Evolutionary conservation across 2,329 filamentous ascomycete species (phyloP).

Genomic region (Pestalotiopsis fici): DNA sequence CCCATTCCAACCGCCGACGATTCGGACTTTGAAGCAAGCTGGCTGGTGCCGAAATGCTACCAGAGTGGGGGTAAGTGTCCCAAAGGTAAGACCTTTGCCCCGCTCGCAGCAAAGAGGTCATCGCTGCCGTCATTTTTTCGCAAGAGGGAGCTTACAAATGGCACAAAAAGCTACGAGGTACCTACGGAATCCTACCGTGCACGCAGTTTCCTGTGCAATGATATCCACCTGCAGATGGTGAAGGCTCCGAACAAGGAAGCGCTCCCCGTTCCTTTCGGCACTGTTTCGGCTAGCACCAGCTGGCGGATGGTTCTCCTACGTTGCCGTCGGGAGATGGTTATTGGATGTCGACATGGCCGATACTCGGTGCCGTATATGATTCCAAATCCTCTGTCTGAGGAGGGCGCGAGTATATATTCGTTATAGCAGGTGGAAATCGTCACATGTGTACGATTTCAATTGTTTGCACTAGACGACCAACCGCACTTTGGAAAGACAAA

Average conservation of each 20-base stretch:
- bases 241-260: background rate
- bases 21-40: background rate
- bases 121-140: constrained; percentile 8
- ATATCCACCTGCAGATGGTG: background rate
- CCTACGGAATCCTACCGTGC: background rate
- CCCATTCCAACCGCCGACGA: background rate
- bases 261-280: background rate
- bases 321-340: background rate
- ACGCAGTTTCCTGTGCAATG: background rate
- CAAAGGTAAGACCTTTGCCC: background rate
- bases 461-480: too few relatives aligned
- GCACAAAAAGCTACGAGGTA: background rate
- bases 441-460: too few relatives aligned
- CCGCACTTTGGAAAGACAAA: too few relatives aligned
- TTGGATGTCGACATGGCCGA: background rate
- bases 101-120: constrained; percentile 4
- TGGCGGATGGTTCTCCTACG: background rate
- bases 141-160: constrained; percentile 5
- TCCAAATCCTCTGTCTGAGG: background rate
- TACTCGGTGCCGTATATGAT: background rate
- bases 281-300: background rate
- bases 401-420: background rate
- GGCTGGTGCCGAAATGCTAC: constrained; percentile 2
- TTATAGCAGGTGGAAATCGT: too few relatives aligned
- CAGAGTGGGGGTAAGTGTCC: background rate